Percentiles rank a stretch among this genome's conserved stretches.
Conservation (phyloP, 2,329 filamentous ascomycete species). For the Xylariaceae sp. region DNA sequence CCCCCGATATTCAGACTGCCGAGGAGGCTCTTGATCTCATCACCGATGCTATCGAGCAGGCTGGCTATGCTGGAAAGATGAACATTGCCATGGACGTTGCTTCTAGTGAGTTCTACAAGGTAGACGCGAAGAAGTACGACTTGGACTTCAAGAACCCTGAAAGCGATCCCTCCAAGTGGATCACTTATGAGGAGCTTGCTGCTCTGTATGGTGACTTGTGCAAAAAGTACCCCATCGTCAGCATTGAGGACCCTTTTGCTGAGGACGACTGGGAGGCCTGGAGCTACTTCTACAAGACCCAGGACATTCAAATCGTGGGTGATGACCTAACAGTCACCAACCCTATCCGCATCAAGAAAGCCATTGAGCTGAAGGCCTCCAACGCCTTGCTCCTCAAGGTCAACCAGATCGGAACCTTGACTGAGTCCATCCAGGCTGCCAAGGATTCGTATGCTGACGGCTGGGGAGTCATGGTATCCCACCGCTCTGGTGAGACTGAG, state of each 20-base stretch:
- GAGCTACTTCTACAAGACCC: slow-evolving; percentile 99
- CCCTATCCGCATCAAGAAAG: slow-evolving; percentile 98
- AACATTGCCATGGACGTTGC: slow-evolving; percentile 99
- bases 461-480: slow-evolving; percentile 99
- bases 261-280: slow-evolving; percentile 99
- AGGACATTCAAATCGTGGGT: slow-evolving; percentile 96
- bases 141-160: slow-evolving; percentile 99
- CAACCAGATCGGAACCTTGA: slow-evolving; percentile 99
- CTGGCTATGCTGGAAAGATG: slow-evolving; percentile 92
- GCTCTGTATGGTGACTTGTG: slow-evolving; percentile 80
- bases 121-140: slow-evolving; percentile 97
- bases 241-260: slow-evolving; percentile 97
- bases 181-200: slow-evolving; percentile 97
- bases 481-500: slow-evolving; percentile 98
- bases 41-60: slow-evolving; percentile 85
- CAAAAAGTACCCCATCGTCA: slow-evolving; percentile 97
- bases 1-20: slow-evolving; percentile 94
- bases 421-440: slow-evolving; percentile 97
- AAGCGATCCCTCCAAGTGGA: slow-evolving; percentile 92
- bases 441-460: slow-evolving; percentile 94
- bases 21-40: slow-evolving; percentile 97
- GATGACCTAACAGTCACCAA: slow-evolving; percentile 99
- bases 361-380: slow-evolving; percentile 97
- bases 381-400: slow-evolving; percentile 98
- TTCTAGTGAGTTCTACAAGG: slow-evolving; percentile 99